Evolutionary conservation across 169 alveolate genomes (phyloP), one percentile per base, ranked within the genome.

Genomic region (Plasmodium gaboni): DNA sequence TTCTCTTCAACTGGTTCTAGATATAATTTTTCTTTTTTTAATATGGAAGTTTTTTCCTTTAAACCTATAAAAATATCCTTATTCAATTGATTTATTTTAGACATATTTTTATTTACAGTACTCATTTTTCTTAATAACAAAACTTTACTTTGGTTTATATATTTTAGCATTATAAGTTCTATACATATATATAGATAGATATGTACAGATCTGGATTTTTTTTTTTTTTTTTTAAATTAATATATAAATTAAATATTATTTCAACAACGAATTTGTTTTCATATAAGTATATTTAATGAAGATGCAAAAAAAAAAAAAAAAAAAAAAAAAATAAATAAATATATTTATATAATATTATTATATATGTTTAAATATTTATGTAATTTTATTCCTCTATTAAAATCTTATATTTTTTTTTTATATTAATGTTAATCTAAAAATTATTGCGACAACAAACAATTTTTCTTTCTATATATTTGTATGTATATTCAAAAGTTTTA

Each of bases 61-160:
- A 78, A 44, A 2, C 38, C 48, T 50, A 64, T 63, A 17, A 78
- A 78, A 24, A 42, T 78, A 28, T 78, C 89, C 17, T 64, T 78
- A 59, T 64, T 78, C 22, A 78, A 24, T 12, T 51, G 22, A 4
- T 78, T 76, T 44, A 64, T 19, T 59, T 78, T 78, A 44, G 67
- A 26, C 12, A 55, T 2, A 19, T 1, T 13, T 26, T 65, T 76
- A n/a, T 57, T 59, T 50, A 48, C 10, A 46, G 63, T 28, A 9
- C 57, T 15, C 89, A 78, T 78, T 48, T 55, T 78, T 26, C 78
- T 64, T 28, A 64, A 38, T 38, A 71, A 38, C 46, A 12, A 2
- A 24, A 26, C 13, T 46, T 10, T 32, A 8, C 26, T 6, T 7
- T 19, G 15, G 69, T 12, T 24, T 6, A 60, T 10, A 55, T 55